Evolutionary conservation across 306 rosid genomes (phyloP), one percentile per base, ranked within the genome.

Genomic region (Pachyrhizus erosus): DNA sequence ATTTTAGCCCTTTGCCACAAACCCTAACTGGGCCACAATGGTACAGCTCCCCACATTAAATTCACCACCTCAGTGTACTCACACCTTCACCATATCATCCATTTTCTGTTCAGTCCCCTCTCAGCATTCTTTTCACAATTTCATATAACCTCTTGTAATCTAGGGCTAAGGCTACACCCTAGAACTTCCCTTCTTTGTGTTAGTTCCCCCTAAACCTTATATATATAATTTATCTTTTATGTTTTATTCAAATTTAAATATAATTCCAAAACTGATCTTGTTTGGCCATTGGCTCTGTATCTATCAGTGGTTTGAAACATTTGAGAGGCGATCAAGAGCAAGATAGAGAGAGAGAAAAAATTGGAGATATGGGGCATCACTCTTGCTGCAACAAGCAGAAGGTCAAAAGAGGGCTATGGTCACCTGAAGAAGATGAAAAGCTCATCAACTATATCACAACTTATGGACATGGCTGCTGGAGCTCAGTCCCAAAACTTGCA

Each of bases 351-450:
- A 74, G 64, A 66, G 64, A 42, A 6, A 51, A 5, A 62, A 62
- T 14, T 8, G 2, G 20, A 31, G 15, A 55, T 0, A 94, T 93
- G 99, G 99, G 96, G 60, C 94, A 91, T 79, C 99, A 93, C 89
- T 96, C 98, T 37, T 96, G 99, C 87, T 93, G 99, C 84, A 96
- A 89, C 91, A 96, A 93, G 83, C 98, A 93, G 94, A 92, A 96
- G 82, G 99, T 93, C 79, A 96, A 96, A 91, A 93, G 99, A 68
- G 99, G 99, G 20, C 49, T 96, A 11, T 96, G 99, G 99, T 96
- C 99, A 46, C 98, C 99, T 0, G 99, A 96, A 48, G 99, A 96
- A 83, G 99, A 96, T 88, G 99, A 96, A 80, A 96, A 96, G 37
- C 99, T 96, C 86, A 79, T 93, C 82, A 91, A 87, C 90, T 96